Base-by-base conservation (phyloP, 352 stramenopile species). In the Phytophthora palmivora region DNA sequence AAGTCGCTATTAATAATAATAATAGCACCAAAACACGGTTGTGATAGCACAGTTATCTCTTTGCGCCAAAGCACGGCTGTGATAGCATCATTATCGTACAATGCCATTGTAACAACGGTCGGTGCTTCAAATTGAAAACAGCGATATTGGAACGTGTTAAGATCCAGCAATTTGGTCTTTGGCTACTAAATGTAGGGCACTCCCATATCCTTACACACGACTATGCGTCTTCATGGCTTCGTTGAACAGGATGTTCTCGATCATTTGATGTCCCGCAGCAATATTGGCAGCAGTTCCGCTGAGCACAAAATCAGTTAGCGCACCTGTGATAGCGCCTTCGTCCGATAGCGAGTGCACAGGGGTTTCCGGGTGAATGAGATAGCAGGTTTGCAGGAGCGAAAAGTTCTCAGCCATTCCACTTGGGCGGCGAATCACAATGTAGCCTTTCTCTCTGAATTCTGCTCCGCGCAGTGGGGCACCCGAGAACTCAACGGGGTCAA, bases 401-500 rank as follows among this genome's bases (percentile, higher is more conserved):
- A 55, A 76, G 30, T 59, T 53, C 16, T 51, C 38, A 8, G 70
- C 55, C 43, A 76, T 72, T 0, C 65, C 67, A 10, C 34, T 58
- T 28, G 74, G 67, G 6, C 72, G 70, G 36, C 75, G 76, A 16
- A 89, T 59, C 26, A 88, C 46, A 43, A 89, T 74, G 56, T 87
- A 89, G 0, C 80, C 76, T 42, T 82, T 76, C 57, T 89, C 78
- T 46, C 65, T 51, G 49, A 88, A 88, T 50, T 76, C 72, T 21
- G 73, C 70, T 18, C 74, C 78, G 18, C 68, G 41, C 3, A 84
- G 43, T 32, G 78, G 74, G 16, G 78, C 58, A 24, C 69, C 69
- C 9, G 61, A 68, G 45, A 88, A 90, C 58, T 83, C 72, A 9
- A 86, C 63, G 8, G 78, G 78, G 21, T 88, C 70, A 65, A 83